A percentile compares a stretch with the other conserved stretches of the same genome.
Conservation (phyloP, 1,284 basidiomycete genomes). For the Boletus mariae region DNA sequence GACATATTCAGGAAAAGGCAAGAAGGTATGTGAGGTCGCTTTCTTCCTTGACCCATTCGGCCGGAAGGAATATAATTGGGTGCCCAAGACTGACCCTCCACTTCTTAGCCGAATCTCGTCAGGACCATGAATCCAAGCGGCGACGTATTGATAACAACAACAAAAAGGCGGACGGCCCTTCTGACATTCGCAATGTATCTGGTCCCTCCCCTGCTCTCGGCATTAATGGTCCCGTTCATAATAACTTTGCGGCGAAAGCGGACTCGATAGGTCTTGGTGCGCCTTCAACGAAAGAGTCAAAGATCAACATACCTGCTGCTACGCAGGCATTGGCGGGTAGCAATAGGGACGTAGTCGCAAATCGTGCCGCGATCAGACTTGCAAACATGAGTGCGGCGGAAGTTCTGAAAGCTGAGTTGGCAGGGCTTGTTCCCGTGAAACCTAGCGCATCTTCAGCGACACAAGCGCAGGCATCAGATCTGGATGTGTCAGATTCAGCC, state of each 20-base stretch:
- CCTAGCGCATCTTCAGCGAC: constrained; percentile 32
- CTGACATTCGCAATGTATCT: constrained; percentile 30
- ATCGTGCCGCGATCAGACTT: constrained; percentile 85
- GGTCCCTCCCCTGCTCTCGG: constrained; percentile 55
- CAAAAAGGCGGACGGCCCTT: constrained; percentile 39
- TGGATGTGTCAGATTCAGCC: constrained; percentile 31
- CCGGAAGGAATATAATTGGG: constrained; percentile 1
- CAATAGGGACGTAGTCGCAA: constrained; percentile 84
- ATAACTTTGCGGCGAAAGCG: constrained; percentile 69
- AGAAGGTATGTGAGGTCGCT: constrained; percentile 65
- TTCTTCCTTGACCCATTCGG: constrained; percentile 5
- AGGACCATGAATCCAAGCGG: constrained; percentile 85
- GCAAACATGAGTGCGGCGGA: constrained; percentile 97
- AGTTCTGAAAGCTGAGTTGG: constrained; percentile 87
- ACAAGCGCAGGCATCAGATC: constrained; percentile 22
- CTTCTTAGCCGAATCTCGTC: constrained; percentile 81
- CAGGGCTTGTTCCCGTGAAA: constrained; percentile 62
- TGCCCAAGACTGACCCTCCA: constrained; percentile 12
- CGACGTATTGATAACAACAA: constrained; percentile 72
- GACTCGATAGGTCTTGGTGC: constrained; percentile 73
- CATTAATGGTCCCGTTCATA: constrained; percentile 52
- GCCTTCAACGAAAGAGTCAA: constrained; percentile 51
- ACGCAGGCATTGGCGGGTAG: constrained; percentile 70
- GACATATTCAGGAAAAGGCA: constrained; percentile 92
- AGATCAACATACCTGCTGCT: constrained; percentile 53